A percentile compares a stretch with the other conserved stretches of the same genome.
phyloP scores from a whole-genome alignment of 805 yeast species.

The Candida boleticola region DNA sequence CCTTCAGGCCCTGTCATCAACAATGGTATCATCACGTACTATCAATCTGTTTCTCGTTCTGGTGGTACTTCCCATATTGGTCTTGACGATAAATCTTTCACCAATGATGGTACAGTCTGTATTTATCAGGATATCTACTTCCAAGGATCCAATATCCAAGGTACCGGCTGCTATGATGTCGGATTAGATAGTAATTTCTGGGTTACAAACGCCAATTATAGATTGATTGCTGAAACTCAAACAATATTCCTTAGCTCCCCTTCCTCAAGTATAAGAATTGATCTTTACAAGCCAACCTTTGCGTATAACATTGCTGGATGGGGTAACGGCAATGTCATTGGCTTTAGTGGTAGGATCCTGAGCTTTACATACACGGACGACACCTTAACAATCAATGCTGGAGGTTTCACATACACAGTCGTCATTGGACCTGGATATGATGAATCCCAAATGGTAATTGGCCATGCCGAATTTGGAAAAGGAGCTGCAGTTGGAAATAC shows the following conservation, averaged over 20 bases:
- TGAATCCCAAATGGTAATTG: not conserved
- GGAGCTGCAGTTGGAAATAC: not conserved
- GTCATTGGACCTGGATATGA: not conserved
- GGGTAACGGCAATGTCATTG: conserved; percentile 27
- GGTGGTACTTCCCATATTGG: conserved; percentile 2
- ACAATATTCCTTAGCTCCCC: conserved; percentile 12
- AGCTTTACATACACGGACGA: conserved; percentile 4
- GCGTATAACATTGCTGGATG: conserved; percentile 20
- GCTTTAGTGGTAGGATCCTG: conserved; percentile 15
- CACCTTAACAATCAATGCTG: not conserved
- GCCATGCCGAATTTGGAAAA: not conserved
- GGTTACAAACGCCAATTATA: conserved; percentile 10
- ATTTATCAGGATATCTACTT: conserved; percentile 11
- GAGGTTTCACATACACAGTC: not conserved
- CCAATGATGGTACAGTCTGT: conserved; percentile 16
- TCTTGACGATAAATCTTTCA: conserved; percentile 5
- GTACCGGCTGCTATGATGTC: conserved; percentile 19
- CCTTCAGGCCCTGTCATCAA: conserved; percentile 3
- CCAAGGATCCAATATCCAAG: conserved; percentile 13
- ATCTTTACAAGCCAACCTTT: not conserved
- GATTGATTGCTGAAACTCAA: conserved; percentile 14
- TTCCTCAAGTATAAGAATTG: not conserved
- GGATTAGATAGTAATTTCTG: conserved; percentile 12
- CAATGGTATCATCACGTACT: conserved; percentile 6
- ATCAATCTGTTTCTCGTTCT: conserved; percentile 2